These are phyloP conservation scores for Acanthamoeba lenticulata DNA, from an alignment of 208 protist species.

Conservation along the genomic window DNA sequence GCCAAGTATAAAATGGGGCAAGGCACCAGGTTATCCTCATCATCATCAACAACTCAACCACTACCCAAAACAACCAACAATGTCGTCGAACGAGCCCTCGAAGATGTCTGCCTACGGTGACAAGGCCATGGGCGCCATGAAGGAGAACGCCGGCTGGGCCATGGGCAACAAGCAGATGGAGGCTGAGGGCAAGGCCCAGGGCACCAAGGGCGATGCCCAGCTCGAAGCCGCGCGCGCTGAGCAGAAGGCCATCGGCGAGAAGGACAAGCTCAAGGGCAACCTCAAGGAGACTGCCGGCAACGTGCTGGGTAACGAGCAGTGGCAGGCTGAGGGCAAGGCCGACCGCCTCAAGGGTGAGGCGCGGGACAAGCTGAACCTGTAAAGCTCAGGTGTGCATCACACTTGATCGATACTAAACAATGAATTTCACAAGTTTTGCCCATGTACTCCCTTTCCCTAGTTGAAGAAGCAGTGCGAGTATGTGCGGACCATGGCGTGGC, in stretches of 20 bases:
- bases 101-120: not conserved
- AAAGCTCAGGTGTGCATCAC: not conserved
- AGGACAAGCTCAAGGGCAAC: constrained; percentile 2
- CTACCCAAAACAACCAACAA: not conserved
- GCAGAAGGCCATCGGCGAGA: not conserved
- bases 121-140: not conserved
- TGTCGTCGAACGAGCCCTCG: not conserved
- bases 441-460: too few species aligned
- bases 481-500: too few species aligned
- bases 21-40: not conserved
- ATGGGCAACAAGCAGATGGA: constrained; percentile 24
- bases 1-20: not conserved
- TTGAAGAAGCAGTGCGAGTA: too few species aligned
- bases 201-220: not conserved
- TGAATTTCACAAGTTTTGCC: not conserved
- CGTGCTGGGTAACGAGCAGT: not conserved
- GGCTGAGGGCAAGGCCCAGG: constrained; percentile 1
- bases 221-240: not conserved
- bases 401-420: not conserved
- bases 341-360: constrained; percentile 3
- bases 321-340: not conserved
- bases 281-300: constrained; percentile 27
- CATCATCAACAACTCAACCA: not conserved
- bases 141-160: constrained; percentile 33
- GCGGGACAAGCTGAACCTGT: not conserved